Evolutionary conservation across 805 yeast genomes (phyloP), one percentile per base, ranked within the genome.

Genomic region (Cyberlindnera maclurae): DNA sequence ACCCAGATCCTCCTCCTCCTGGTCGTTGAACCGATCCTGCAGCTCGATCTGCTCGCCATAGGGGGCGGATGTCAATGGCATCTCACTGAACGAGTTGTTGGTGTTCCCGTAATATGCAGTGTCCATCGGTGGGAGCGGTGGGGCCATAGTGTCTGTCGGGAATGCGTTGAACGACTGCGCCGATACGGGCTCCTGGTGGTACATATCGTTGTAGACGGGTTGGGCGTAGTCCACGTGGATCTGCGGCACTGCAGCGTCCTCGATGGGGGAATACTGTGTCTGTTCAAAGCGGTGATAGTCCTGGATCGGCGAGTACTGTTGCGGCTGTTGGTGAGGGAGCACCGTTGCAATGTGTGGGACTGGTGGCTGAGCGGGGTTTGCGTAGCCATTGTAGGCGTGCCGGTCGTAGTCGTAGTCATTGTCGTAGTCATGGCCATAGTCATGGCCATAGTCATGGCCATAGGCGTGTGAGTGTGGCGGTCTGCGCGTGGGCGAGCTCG

Each of bases 1-100:
- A 3, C 66, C 67, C 5, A 68, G 62, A 39, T 69, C 69, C 35
- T 66, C 68, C 22, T 67, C 68, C 31, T 44, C 51, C 22, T 43
- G 43, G 13, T 40, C 46, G 4, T 41, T 33, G 20, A 43, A 42
- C 40, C 24, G 24, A 32, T 43, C 50, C 8, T 20, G 24, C 13
- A 42, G 36, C 28, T 42, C 42, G 16, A 31, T 26, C n/a, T 31
- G 36, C 2, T 24, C 34, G 17, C 36, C 40, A 15, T 35, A 8
- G 24, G 31, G 32, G 17, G 42, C 39, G 7, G 36, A 30, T 5
- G 37, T 27, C 15, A 39, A 33, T 15, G 44, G 40, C n/a, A 33
- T 15, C 13, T 38, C 30, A 18, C 37, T 38, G 22, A n/a, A 37
- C n/a, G 36, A 41, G 35, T 31, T 30, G 33, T 29, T 35, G 40